Evolutionary conservation across 129 eudicot species (phyloP).

Genomic region (Chrysanthemum makinoi): DNA sequence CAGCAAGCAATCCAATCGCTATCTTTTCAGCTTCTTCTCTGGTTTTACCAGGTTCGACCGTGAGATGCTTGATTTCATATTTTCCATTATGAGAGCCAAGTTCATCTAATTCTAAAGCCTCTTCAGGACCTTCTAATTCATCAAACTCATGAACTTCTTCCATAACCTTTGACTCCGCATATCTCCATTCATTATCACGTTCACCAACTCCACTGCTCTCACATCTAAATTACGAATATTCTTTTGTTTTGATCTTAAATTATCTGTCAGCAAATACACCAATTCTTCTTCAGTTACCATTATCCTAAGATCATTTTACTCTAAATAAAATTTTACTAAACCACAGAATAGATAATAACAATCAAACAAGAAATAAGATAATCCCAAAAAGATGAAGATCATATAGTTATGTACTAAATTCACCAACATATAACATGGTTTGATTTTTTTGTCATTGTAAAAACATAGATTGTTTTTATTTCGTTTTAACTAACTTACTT

Average conservation of each 20-base stretch:
- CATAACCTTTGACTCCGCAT: conserved; percentile 6
- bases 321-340: no score
- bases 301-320: neutral
- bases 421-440: no score
- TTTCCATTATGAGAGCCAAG: conserved; percentile 21
- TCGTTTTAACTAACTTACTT: no score
- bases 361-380: neutral
- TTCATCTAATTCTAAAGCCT: conserved; percentile 31
- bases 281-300: conserved; percentile 6
- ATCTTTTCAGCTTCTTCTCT: conserved; percentile 52
- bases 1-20: conserved; percentile 53
- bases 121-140: conserved; percentile 41
- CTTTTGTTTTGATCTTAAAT: conserved; percentile 14
- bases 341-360: neutral
- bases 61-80: conserved; percentile 10
- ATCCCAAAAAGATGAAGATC: neutral
- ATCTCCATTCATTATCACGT: conserved; percentile 22
- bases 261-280: conserved; percentile 18
- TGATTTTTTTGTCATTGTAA: no score
- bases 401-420: no score
- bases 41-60: conserved; percentile 29
- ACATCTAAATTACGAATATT: neutral
- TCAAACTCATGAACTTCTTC: conserved; percentile 29
- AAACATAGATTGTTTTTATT: no score
- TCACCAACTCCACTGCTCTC: conserved; percentile 34